Evolutionary conservation across 805 yeast genomes (phyloP).

Genomic region (Lipomyces japonicus): DNA sequence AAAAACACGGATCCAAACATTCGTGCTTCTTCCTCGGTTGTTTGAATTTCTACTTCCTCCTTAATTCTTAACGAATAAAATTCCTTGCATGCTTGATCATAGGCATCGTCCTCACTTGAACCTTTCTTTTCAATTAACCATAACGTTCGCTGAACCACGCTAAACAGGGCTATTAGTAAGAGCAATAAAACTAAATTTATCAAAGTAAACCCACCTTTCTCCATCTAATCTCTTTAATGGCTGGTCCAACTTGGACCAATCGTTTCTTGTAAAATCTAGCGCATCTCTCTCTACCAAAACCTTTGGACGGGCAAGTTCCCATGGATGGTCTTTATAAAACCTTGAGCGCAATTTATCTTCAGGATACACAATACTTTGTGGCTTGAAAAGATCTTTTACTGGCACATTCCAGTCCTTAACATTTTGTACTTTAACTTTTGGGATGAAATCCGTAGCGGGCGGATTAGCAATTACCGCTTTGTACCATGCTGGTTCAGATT

Average conservation of each 20-base stretch:
- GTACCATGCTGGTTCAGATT: slow-evolving; percentile 72
- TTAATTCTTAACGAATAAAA: slow-evolving; percentile 82
- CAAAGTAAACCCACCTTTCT: slow-evolving; percentile 44
- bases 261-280: slow-evolving; percentile 48
- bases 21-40: slow-evolving; percentile 75
- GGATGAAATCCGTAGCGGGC: slow-evolving; percentile 55
- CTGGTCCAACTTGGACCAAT: slow-evolving; percentile 81
- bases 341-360: slow-evolving; percentile 80
- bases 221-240: slow-evolving; percentile 75
- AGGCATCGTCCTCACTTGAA: slow-evolving; percentile 46
- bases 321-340: slow-evolving; percentile 91
- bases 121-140: slow-evolving; percentile 46
- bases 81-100: slow-evolving; percentile 81
- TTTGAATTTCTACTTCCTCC: slow-evolving; percentile 67
- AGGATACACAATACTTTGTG: slow-evolving; percentile 53
- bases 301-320: slow-evolving; percentile 94
- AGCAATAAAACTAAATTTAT: neutral
- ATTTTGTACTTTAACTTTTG: slow-evolving; percentile 31
- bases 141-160: slow-evolving; percentile 71
- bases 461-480: slow-evolving; percentile 79
- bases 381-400: slow-evolving; percentile 45
- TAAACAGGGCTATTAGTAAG: neutral
- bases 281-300: slow-evolving; percentile 72
- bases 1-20: slow-evolving; percentile 81
- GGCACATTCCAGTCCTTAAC: slow-evolving; percentile 30